These are phyloP conservation scores for Obba rivulosa DNA, from an alignment of 768 basidiomycete genomes.

Conservation along the genomic window DNA sequence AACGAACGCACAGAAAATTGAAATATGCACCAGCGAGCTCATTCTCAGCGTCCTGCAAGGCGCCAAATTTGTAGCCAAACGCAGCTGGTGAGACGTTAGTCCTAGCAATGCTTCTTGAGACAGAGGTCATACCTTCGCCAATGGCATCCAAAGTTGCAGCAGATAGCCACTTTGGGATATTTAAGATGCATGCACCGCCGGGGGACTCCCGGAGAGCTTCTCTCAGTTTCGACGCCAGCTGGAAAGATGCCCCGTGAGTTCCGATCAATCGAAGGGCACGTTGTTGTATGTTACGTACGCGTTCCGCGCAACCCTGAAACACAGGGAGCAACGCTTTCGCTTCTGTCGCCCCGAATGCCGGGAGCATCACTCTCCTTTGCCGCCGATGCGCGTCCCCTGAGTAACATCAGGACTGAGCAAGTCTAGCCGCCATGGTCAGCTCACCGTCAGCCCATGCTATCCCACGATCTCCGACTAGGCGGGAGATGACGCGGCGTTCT, in stretches of 20 bases:
- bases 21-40: slow-evolving; percentile 51
- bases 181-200: slow-evolving; percentile 36
- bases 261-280: neutral
- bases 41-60: slow-evolving; percentile 42
- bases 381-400: slow-evolving; percentile 22
- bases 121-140: slow-evolving; percentile 26
- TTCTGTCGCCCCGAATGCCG: slow-evolving; percentile 37
- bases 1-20: slow-evolving; percentile 28
- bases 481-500: slow-evolving; percentile 43
- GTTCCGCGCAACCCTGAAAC: slow-evolving; percentile 15
- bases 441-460: slow-evolving; percentile 50
- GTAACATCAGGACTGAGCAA: neutral
- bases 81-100: slow-evolving; percentile 13
- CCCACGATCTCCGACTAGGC: slow-evolving; percentile 46
- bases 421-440: neutral
- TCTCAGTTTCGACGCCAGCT: slow-evolving; percentile 50
- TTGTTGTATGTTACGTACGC: slow-evolving; percentile 9
- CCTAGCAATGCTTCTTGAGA: neutral
- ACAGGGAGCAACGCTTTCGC: slow-evolving; percentile 25
- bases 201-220: slow-evolving; percentile 40
- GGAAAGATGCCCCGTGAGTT: neutral
- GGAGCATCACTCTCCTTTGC: slow-evolving; percentile 30
- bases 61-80: slow-evolving; percentile 51
- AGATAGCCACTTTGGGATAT: slow-evolving; percentile 42
- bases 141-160: slow-evolving; percentile 34